These are phyloP conservation scores for Thuidium tamariscinum DNA, from an alignment of 225 moss, liverwort and hornwort species.

Conservation along the genomic window DNA sequence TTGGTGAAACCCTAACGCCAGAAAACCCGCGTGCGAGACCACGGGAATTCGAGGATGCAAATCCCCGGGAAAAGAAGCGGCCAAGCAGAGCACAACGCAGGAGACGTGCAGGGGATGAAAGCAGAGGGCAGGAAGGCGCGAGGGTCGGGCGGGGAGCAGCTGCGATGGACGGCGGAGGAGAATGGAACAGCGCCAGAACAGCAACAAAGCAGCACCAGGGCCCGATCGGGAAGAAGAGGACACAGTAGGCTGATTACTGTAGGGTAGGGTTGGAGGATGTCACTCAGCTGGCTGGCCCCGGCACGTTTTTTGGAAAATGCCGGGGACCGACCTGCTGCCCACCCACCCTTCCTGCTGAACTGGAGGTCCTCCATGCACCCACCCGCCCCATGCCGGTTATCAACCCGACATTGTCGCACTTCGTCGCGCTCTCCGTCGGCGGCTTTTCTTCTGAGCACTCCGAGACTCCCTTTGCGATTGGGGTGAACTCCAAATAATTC, in stretches of 20 bases:
- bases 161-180: neutral
- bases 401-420: too few species aligned
- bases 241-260: neutral
- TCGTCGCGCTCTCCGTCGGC: too few species aligned
- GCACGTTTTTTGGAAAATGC: too few species aligned
- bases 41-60: neutral
- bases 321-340: too few species aligned
- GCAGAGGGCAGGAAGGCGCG: neutral
- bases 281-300: neutral
- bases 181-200: neutral
- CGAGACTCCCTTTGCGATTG: too few species aligned
- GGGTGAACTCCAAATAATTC: too few species aligned
- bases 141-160: neutral
- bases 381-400: too few species aligned
- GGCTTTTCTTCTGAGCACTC: too few species aligned
- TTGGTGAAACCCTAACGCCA: conserved; percentile 9
- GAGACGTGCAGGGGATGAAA: neutral
- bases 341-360: too few species aligned
- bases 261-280: neutral
- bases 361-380: too few species aligned
- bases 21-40: neutral
- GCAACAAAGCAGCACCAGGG: neutral
- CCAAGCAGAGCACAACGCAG: neutral
- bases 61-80: neutral
- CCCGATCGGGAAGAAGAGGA: neutral